These are phyloP conservation scores for Ichthyophonus hoferi DNA, from an alignment of 208 protist genomes.

Conservation along the genomic window DNA sequence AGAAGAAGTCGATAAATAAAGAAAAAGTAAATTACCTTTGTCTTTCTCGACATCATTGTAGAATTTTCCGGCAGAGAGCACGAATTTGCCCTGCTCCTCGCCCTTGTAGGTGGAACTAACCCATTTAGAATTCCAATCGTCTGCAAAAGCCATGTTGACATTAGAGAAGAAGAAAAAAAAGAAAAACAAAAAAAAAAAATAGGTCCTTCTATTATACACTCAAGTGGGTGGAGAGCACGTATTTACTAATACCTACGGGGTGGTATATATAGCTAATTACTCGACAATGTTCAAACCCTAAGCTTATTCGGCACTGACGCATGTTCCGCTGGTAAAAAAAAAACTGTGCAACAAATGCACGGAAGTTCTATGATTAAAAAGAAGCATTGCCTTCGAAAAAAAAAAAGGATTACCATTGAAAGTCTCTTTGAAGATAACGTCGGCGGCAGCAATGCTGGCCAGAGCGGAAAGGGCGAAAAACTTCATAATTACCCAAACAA, in stretches of 20 bases:
- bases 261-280: too few species aligned
- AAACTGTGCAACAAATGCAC: neutral
- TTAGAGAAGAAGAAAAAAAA: too few species aligned
- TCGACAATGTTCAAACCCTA: too few species aligned
- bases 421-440: conserved; percentile 15
- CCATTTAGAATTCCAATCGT: neutral
- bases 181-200: neutral
- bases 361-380: neutral
- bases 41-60: conserved; percentile 24
- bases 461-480: neutral
- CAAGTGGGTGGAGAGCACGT: too few species aligned
- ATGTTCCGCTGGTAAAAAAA: neutral
- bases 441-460: neutral
- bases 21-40: conserved; percentile 17
- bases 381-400: neutral
- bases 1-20: neutral
- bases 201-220: neutral
- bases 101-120: conserved; percentile 18
- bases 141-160: neutral
- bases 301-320: neutral
- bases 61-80: neutral
- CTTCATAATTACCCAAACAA: neutral
- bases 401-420: conserved; percentile 20
- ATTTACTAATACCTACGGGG: too few species aligned
- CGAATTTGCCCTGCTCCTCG: neutral